Conservation (phyloP, 2,329 filamentous ascomycete species). For the Xylaria sp. region DNA sequence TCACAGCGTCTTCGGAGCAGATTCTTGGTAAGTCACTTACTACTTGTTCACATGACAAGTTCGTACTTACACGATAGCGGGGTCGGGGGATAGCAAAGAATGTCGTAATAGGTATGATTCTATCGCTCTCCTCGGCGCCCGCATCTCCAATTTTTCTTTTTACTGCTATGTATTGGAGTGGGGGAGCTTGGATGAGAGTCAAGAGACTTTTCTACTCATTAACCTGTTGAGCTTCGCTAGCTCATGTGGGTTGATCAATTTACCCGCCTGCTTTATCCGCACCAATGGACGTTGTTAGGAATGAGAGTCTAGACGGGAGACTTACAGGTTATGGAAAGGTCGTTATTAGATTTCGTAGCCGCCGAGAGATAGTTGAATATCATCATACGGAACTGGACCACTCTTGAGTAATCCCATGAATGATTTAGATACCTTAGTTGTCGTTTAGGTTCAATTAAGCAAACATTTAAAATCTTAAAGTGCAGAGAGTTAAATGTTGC, state of each 20-base stretch:
- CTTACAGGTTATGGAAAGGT: background rate
- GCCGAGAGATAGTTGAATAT: constrained; percentile 5
- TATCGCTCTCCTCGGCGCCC: background rate
- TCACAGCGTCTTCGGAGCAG: constrained; percentile 31
- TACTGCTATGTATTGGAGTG: background rate
- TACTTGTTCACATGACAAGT: constrained; percentile 27
- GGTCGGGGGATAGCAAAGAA: constrained; percentile 20
- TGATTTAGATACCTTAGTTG: background rate
- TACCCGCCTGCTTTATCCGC: constrained; percentile 38
- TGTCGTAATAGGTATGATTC: constrained; percentile 36
- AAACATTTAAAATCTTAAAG: background rate
- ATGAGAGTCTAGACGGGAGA: background rate
- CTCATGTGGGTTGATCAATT: constrained; percentile 29
- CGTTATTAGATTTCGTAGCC: background rate
- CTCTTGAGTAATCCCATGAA: background rate
- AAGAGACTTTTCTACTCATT: no score
- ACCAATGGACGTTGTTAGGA: constrained; percentile 30
- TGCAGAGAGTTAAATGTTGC: background rate
- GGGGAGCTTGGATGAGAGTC: constrained; percentile 5
- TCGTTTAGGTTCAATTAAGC: background rate
- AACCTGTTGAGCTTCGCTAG: constrained; percentile 3
- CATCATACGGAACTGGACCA: background rate
- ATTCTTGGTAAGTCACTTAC: constrained; percentile 6
- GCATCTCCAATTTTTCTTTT: constrained; percentile 18
- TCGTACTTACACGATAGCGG: constrained; percentile 32